Percentiles rank a stretch among this genome's conserved stretches.
phyloP scores from a whole-genome alignment of 495 filamentous ascomycete species.

The Hypoxylon trugodes region DNA sequence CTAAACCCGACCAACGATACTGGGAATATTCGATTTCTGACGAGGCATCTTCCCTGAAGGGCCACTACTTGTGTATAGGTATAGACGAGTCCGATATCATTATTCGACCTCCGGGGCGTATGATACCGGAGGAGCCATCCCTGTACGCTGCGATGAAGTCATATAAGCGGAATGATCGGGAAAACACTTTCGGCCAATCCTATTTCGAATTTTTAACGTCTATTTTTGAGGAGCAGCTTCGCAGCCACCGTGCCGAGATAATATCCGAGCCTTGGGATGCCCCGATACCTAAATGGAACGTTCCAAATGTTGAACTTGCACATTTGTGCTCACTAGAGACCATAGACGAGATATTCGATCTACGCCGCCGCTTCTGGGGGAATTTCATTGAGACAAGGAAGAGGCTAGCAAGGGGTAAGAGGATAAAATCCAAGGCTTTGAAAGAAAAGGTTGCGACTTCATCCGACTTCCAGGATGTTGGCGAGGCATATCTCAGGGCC shows the following conservation, averaged over 20 bases:
- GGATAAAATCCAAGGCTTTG: neutral
- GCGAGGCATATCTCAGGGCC: conserved; percentile 10
- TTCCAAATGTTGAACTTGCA: neutral
- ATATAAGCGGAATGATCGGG: neutral
- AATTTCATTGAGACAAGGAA: neutral
- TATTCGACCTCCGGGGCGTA: no score
- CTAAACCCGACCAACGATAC: no score
- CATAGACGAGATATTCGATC: neutral
- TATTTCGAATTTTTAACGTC: neutral
- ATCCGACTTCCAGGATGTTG: neutral
- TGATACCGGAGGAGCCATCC: no score
- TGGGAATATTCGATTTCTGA: neutral
- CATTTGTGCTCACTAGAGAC: neutral
- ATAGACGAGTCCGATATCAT: conserved; percentile 8
- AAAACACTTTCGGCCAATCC: neutral
- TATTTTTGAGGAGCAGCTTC: neutral
- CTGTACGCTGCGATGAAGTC: neutral
- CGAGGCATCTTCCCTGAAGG: neutral
- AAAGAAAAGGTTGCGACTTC: neutral
- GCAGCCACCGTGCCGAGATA: neutral
- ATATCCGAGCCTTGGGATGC: neutral
- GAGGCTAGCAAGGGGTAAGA: neutral
- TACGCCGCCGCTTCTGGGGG: neutral
- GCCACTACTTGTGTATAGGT: neutral
- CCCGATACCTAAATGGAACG: neutral